Conservation (phyloP, 306 rosid species). For the Medicago arabica region DNA sequence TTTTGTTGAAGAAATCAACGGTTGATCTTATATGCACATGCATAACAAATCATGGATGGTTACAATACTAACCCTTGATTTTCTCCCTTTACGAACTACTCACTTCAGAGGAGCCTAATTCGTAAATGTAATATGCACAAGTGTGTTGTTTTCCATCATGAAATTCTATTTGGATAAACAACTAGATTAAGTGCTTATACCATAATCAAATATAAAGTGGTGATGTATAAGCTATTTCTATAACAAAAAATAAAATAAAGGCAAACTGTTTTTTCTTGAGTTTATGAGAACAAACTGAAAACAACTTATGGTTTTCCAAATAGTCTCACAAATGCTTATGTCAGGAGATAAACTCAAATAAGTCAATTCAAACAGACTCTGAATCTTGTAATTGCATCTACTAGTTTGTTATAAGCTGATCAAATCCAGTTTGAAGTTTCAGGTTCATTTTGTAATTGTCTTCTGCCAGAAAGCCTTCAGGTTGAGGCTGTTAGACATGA, state of each 20-base stretch:
- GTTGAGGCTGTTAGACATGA: slow-evolving; percentile 82
- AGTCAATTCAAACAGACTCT: not conserved
- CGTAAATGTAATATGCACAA: not conserved
- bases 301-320: not conserved
- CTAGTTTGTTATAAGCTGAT: slow-evolving; percentile 47
- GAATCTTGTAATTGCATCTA: slow-evolving; percentile 19
- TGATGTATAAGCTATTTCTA: not conserved
- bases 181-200: not conserved
- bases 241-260: too few relatives aligned
- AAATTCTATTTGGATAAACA: not conserved
- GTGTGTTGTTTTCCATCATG: not conserved
- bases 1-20: too few relatives aligned
- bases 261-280: not conserved
- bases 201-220: not conserved
- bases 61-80: too few relatives aligned
- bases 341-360: not conserved
- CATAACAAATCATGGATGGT: too few relatives aligned
- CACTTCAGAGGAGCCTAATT: too few relatives aligned
- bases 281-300: not conserved
- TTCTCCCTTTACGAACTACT: too few relatives aligned
- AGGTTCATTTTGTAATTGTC: slow-evolving; percentile 97
- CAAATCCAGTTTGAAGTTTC: slow-evolving; percentile 54
- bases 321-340: not conserved
- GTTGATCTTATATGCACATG: too few relatives aligned
- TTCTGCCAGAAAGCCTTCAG: slow-evolving; percentile 92